Base-by-base conservation (phyloP, 2,329 filamentous ascomycete genomes). In the Cladosporium velox region DNA sequence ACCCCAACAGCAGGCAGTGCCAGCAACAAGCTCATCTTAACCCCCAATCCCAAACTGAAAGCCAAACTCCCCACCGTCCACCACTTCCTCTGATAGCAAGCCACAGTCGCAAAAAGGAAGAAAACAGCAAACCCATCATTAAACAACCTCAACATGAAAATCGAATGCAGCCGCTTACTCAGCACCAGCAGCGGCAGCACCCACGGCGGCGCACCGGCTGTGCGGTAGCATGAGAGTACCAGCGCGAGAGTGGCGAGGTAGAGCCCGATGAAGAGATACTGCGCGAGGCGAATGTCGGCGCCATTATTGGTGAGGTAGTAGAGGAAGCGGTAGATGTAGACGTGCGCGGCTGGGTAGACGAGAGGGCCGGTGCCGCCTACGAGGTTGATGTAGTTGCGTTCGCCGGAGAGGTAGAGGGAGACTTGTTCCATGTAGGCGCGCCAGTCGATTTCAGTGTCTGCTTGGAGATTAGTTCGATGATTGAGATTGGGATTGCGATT, bases 371-470 rank as follows among this genome's bases (percentile, higher is more conserved):
- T 99, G 67, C 88, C 90, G 72, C 95, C 95, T 75, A 90, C 86
- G 76, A 99, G 93, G 66, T 88, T 85, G 67, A 87, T 87, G 78
- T 99, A 99, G 79, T 97, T 90, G 76, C 91, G 88, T 82, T 98
- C 93, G 74, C 95, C 95, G 21, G 87, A 84, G 55, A 93, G 81
- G 74, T 90, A 95, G 72, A 93, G 88, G 49, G 86, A 80, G 54
- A 98, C 85, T 75, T 99, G 95, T 77, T 97, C 86, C 93, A 99
- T 98, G 79, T 99, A 99, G 0, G 95, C 92, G 67, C 85, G 86
- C 94, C 94, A 99, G 80, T 99, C 95, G 75, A 99, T 99, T 79
- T 99, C 95, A 52, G 95, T 99, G 77, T 99, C 95, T 91, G 26
- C 30, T 47, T 26, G 57, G 55, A 15, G 24, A 24, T 41, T 28